Percentiles rank a stretch among this genome's conserved stretches.
Conservation (phyloP, 1,139 yeast species). For the Scheffersomyces stambukii region DNA sequence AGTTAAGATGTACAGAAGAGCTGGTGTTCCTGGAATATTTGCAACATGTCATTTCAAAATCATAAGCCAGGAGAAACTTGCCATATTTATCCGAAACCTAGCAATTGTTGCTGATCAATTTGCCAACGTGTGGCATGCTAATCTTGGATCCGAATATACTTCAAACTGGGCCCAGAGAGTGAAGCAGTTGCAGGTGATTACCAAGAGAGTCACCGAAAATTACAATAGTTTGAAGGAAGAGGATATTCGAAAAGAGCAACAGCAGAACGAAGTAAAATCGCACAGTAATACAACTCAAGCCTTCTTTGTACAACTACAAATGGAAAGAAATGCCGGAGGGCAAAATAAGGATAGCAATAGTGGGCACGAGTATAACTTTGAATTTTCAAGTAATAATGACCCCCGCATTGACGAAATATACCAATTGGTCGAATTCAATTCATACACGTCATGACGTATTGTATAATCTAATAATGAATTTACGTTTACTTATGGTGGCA, state of each 20-base stretch:
- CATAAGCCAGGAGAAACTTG: conserved; percentile 54
- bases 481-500: no score
- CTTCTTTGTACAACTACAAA: conserved; percentile 10
- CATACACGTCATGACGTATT: conserved; percentile 30
- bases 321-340: conserved; percentile 1
- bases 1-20: conserved; percentile 60
- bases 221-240: conserved; percentile 23
- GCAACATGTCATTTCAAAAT: conserved; percentile 75
- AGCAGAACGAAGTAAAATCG: conserved; percentile 3
- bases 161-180: conserved; percentile 68
- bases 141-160: conserved; percentile 39
- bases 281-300: conserved; percentile 7
- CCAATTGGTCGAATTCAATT: conserved; percentile 40
- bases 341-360: neutral
- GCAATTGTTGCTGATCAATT: conserved; percentile 67
- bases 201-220: conserved; percentile 34
- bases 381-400: conserved; percentile 16
- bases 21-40: conserved; percentile 73
- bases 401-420: conserved; percentile 20
- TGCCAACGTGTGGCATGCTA: conserved; percentile 69
- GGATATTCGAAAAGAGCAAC: conserved; percentile 14
- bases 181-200: conserved; percentile 50
- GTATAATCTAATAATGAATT: no score
- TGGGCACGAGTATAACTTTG: conserved; percentile 12
- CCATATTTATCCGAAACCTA: conserved; percentile 63